These are phyloP conservation scores for Chlorokybus atmophyticus DNA, from an alignment of 139 green algal genomes.

Conservation along the genomic window DNA sequence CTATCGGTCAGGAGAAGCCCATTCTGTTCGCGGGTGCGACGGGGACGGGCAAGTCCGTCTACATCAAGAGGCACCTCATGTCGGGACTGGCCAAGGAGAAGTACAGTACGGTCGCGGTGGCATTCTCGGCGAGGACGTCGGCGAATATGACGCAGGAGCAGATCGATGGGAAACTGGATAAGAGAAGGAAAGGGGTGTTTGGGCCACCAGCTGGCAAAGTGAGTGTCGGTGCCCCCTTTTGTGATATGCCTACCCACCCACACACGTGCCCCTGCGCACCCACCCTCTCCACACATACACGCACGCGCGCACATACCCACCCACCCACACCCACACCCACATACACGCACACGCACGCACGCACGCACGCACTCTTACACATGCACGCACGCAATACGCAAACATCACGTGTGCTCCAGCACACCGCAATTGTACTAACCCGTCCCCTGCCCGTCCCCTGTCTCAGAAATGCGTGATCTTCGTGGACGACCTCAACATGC, in stretches of 20 bases:
- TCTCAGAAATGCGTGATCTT: constrained; percentile 23
- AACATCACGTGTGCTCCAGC: no score
- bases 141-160: constrained; percentile 45
- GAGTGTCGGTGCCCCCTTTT: no score
- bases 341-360: no score
- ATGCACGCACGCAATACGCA: no score
- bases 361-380: no score
- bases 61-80: constrained; percentile 36
- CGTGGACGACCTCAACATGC: constrained; percentile 40
- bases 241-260: no score
- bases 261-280: no score
- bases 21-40: constrained; percentile 29
- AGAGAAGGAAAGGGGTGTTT: constrained; percentile 26
- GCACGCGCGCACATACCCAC: no score
- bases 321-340: no score
- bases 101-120: constrained; percentile 43
- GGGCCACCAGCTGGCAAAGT: constrained; percentile 29
- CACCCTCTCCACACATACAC: no score
- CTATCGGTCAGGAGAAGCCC: constrained; percentile 9
- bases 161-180: constrained; percentile 29
- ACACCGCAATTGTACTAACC: no score
- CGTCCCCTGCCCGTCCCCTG: no score
- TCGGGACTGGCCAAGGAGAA: constrained; percentile 23
- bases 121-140: constrained; percentile 34
- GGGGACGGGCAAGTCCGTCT: constrained; percentile 39